Base-by-base conservation (phyloP, 1,284 basidiomycete species). In the Erythrobasidium hasegawianum region DNA sequence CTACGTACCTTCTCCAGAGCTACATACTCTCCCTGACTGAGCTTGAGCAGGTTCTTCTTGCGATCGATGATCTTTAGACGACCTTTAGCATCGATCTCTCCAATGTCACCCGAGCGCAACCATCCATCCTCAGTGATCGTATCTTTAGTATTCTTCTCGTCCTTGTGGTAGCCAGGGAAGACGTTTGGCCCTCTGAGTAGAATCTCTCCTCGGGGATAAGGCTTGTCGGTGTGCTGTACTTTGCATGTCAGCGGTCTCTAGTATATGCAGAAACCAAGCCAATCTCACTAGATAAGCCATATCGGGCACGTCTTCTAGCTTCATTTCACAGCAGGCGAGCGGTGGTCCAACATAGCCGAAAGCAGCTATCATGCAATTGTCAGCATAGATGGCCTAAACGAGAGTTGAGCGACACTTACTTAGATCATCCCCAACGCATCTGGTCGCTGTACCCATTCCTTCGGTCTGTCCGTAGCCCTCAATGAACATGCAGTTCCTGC, bases 21-120 rank as follows among this genome's bases (percentile, higher is more conserved):
- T 60, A 98, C 93, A 77, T 98, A 99, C 81, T 99, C 96, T 71
- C 81, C 77, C 79, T 96, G 93, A 18, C 88, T 82, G 59, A 97
- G 87, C 79, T 97, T 97, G 87, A 96, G 89, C 75, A 97, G 90
- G 78, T 97, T 96, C 88, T 95, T 97, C 76, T 97, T 87, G 65
- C 95, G 85, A 79, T 98, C 96, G 61, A 97, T 84, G 75, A 98
- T 95, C 80, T 85, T 89, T 76, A 98, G 76, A 14, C 93, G 85
- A 27, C 92, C 92, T 40, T 76, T 79, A 5, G 81, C 75, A 77
- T 98, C 96, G 53, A 98, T 72, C n/a, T 71, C 67, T 5, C 74
- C 80, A 38, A 77, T 72, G 53, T 76, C 81, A 24, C 68, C 68
- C 18, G 68, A 66, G n/a, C 64, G 90, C 69, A 95, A 76, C 92